These are phyloP conservation scores for Heterobasidion parviporum DNA, from an alignment of 1,284 basidiomycete species.

Conservation along the genomic window DNA sequence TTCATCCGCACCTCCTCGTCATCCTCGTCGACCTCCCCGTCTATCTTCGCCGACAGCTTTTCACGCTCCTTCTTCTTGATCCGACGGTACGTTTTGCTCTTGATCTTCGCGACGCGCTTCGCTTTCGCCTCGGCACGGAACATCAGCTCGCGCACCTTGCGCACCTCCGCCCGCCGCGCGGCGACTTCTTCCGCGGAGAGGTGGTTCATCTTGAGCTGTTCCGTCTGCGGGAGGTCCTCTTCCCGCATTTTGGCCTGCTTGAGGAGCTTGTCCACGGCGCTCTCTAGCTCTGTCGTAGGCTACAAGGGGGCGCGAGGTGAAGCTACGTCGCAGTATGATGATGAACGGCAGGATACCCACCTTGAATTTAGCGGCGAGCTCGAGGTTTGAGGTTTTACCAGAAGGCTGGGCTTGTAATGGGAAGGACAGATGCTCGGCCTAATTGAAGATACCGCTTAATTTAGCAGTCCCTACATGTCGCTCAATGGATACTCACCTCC, in stretches of 20 bases:
- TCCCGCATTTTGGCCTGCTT: conserved; percentile 76
- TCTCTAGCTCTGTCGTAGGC: conserved; percentile 77
- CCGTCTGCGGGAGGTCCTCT: conserved; percentile 67
- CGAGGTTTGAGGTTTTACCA: conserved; percentile 62
- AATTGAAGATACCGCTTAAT: not conserved
- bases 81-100: conserved; percentile 89
- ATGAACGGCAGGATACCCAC: conserved; percentile 22
- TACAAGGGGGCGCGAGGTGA: conserved; percentile 15
- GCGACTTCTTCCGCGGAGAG: conserved; percentile 80
- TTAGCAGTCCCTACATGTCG: too few species aligned
- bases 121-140: conserved; percentile 92
- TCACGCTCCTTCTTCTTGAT: conserved; percentile 76
- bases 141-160: conserved; percentile 87
- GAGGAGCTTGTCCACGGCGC: conserved; percentile 68
- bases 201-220: conserved; percentile 77
- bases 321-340: not conserved
- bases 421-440: conserved; percentile 90
- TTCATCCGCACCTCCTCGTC: conserved; percentile 59
- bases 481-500: conserved; percentile 37
- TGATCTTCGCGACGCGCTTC: conserved; percentile 90
- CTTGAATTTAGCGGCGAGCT: conserved; percentile 78
- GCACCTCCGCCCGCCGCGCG: conserved; percentile 72
- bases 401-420: conserved; percentile 70
- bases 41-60: conserved; percentile 44
- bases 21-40: conserved; percentile 36